Base-by-base conservation (phyloP, 805 yeast genomes). In the Zygoascus ofunaensis region DNA sequence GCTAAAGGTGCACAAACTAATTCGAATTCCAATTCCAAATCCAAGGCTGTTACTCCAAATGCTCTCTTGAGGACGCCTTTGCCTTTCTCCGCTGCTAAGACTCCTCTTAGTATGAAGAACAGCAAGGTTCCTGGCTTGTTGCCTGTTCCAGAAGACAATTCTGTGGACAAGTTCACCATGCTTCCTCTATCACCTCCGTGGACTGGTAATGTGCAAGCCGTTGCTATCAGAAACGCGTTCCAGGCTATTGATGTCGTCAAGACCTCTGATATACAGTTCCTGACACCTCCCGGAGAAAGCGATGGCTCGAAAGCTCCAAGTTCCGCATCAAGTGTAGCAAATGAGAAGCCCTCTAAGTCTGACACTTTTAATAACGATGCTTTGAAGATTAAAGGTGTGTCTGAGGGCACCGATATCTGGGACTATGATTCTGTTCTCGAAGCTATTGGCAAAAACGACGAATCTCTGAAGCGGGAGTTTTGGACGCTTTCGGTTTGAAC, bases 211-310 rank as follows among this genome's bases (percentile, higher is more conserved):
- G 61, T 63, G 10, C 58, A 61, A 3, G 57, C 65, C 2, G 52
- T 56, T 8, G 62, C 60, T 26, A 49, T 63, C 22, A 55, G 62
- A 15, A 53, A 57, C 2, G 63, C 65, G 12, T 60, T 63, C 52
- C 55, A 49, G 41, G 57, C 59, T 28, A 52, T 63, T 17, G 60
- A 52, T 12, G 40, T 58, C 7, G 56, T 59, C 44, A 58, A 52
- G 43, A 44, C 54, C 34, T 48, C 53, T 7, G 56, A 54, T 23
- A 49, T 58, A 19, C 56, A 56, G 43, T 51, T 59, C 28, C 48
- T 56, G 18, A 55, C 60, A 3, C 60, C 61, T 12, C 59, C 60
- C 3, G 55, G 51, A 26, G 61, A 55, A 22, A 36, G 43, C 39
- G 45, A 35, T 22, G 22, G 22, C 15, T 15, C 8, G 20, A 34